phyloP scores from a whole-genome alignment of 2,329 filamentous ascomycete genomes.

The Calonectria fujianensis region DNA sequence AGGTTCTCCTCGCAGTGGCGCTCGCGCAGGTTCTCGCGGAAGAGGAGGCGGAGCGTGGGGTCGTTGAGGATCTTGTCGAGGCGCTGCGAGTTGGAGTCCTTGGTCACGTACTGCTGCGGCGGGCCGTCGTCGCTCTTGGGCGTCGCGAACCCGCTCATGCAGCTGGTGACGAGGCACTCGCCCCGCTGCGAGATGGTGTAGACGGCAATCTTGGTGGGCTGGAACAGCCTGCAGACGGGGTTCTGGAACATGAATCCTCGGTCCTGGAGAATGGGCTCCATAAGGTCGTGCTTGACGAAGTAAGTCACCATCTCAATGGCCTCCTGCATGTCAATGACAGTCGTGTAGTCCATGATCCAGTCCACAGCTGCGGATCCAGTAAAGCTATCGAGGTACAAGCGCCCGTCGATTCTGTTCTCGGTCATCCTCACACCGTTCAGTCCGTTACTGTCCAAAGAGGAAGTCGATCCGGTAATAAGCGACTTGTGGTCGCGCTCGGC shows the following conservation, averaged over 20 bases:
- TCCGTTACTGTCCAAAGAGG: conserved; percentile 66
- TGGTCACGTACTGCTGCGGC: conserved; percentile 72
- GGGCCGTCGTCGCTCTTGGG: conserved; percentile 64
- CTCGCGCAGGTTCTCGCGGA: conserved; percentile 94
- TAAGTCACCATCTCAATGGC: conserved; percentile 88
- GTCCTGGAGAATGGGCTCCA: conserved; percentile 83
- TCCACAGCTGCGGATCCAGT: conserved; percentile 81
- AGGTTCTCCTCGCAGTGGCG: conserved; percentile 98
- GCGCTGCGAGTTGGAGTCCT: conserved; percentile 94
- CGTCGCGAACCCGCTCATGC: conserved; percentile 74
- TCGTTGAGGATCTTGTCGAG: conserved; percentile 95
- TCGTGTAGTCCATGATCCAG: conserved; percentile 98
- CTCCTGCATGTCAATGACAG: conserved; percentile 91
- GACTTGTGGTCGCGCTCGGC: conserved; percentile 82
- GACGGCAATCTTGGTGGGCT: conserved; percentile 89
- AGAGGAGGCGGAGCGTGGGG: conserved; percentile 89
- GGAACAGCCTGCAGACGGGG: conserved; percentile 79
- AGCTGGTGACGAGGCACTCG: conserved; percentile 76
- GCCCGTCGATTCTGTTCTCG: conserved; percentile 87
- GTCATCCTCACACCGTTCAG: conserved; percentile 81
- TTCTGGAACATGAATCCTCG: conserved; percentile 78
- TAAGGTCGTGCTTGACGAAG: conserved; percentile 90
- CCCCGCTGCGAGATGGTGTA: conserved; percentile 91
- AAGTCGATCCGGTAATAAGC: not conserved
- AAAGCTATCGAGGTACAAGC: conserved; percentile 87